Percentiles rank a stretch among this genome's conserved stretches.
Conservation (phyloP, 176 grass and related monocot species). For the Triticum aestivum region DNA sequence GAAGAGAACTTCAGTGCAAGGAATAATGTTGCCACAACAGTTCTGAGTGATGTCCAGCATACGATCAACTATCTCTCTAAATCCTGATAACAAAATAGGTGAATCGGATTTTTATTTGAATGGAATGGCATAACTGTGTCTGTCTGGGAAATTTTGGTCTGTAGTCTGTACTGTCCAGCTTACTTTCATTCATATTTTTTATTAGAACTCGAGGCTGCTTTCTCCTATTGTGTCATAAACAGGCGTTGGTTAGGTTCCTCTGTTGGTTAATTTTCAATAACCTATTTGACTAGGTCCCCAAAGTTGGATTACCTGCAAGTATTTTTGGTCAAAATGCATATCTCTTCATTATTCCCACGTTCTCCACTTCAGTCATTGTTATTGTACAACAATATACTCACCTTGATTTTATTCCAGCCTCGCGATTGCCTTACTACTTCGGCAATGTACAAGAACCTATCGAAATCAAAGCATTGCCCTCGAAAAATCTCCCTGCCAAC, state of each 20-base stretch:
- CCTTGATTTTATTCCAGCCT: conserved; percentile 51
- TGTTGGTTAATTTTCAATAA: background rate
- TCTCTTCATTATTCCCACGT: background rate
- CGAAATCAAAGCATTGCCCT: conserved; percentile 53
- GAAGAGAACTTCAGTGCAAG: background rate
- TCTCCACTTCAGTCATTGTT: background rate
- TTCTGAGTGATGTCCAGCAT: background rate
- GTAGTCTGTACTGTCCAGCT: background rate
- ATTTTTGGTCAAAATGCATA: conserved; percentile 9
- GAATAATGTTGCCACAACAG: background rate
- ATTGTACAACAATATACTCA: background rate
- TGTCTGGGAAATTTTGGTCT: background rate
- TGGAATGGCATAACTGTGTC: background rate
- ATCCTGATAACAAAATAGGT: background rate
- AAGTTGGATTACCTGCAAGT: background rate
- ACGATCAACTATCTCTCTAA: background rate
- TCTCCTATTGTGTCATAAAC: background rate
- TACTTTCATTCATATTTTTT: background rate
- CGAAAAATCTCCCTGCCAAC: conserved; percentile 58
- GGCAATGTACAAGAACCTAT: background rate
- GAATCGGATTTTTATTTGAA: background rate
- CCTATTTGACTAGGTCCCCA: background rate
- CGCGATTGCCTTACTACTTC: conserved; percentile 64
- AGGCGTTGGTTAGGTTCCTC: background rate
- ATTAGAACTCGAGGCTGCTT: background rate